Evolutionary conservation across 805 yeast genomes (phyloP), one percentile per base, ranked within the genome.

Genomic region (Starmerella ratchasimensis): DNA sequence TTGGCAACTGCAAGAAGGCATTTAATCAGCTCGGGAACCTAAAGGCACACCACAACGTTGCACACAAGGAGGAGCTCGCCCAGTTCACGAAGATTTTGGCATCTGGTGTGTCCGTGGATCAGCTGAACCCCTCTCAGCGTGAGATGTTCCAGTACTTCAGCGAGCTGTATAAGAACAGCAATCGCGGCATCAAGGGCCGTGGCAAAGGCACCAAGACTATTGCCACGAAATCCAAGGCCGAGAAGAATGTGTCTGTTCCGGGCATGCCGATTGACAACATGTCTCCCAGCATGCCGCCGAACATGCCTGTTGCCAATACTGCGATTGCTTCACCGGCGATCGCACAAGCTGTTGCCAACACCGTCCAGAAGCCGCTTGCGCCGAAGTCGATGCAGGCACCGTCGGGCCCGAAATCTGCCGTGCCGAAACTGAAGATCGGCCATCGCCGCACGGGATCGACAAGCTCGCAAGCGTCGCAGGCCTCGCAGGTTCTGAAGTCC

Each of bases 21-120:
- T 86, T 86, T 52, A 80, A 95, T 1, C 97, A 86, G 61, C 65
- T 86, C 50, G 96, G 96, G 3, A 86, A 86, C 53, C 68, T 86
- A 64, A 86, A 88, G 59, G 80, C 93, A 1, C 97, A 88, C 58
- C 97, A 86, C 55, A 88, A 86, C 59, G 67, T 86, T 49, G 83
- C 84, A 54, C 97, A 84, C 57, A 59, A 74, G 46, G 71, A 71
- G 13, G 76, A 93, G 0, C 64, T 88, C 45, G 73, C 73, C 47
- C 63, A 63, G 23, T 62, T 84, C 54, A 80, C 93, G 1, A 64
- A 67, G 29, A 61, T 63, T 41, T 51, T 61, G 39, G 58, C 55
- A 37, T 50, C 43, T 28, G 58, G 55, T 36, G 49, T 45, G 25
- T 36, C 40, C 20, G 37, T 33, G 27, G 43, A 39, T 20, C 55